Conservation (phyloP, 805 yeast species). For the Komagataella phaffii region DNA sequence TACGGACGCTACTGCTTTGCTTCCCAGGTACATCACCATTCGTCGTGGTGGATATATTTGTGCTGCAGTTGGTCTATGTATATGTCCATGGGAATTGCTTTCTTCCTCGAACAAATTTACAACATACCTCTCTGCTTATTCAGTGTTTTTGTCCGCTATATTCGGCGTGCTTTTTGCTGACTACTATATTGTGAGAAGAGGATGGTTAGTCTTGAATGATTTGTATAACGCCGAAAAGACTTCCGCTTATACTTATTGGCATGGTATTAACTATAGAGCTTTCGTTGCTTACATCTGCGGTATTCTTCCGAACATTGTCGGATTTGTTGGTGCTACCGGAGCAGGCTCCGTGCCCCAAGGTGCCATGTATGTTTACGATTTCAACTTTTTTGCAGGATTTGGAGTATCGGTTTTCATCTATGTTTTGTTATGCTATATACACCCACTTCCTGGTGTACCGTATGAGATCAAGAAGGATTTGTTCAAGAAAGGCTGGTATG, state of each 20-base stretch:
- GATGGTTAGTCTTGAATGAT: conserved; percentile 49
- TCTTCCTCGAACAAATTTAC: conserved; percentile 62
- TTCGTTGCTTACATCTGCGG: conserved; percentile 70
- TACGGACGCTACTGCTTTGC: conserved; percentile 54
- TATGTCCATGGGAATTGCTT: conserved; percentile 77
- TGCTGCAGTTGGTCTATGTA: conserved; percentile 54
- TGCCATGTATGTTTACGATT: conserved; percentile 58
- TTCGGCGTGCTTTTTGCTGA: conserved; percentile 67
- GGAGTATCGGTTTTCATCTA: conserved; percentile 42
- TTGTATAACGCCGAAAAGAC: conserved; percentile 37
- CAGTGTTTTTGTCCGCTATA: conserved; percentile 72
- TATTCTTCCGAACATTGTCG: conserved; percentile 72
- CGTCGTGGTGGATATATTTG: conserved; percentile 74
- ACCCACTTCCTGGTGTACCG: conserved; percentile 36
- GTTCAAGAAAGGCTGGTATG: conserved; percentile 47
- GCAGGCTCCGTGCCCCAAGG: conserved; percentile 61
- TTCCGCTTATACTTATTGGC: conserved; percentile 44
- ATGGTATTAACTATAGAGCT: conserved; percentile 78
- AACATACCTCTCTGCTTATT: conserved; percentile 67
- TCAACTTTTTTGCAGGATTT: conserved; percentile 73
- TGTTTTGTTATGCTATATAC: conserved; percentile 32
- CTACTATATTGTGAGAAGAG: conserved; percentile 63
- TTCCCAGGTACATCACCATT: conserved; percentile 54
- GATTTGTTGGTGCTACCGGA: conserved; percentile 76
- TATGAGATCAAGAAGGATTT: conserved; percentile 11